Conservation (phyloP, 192 early-diverging fungal genomes). For the Dispira simplex region DNA sequence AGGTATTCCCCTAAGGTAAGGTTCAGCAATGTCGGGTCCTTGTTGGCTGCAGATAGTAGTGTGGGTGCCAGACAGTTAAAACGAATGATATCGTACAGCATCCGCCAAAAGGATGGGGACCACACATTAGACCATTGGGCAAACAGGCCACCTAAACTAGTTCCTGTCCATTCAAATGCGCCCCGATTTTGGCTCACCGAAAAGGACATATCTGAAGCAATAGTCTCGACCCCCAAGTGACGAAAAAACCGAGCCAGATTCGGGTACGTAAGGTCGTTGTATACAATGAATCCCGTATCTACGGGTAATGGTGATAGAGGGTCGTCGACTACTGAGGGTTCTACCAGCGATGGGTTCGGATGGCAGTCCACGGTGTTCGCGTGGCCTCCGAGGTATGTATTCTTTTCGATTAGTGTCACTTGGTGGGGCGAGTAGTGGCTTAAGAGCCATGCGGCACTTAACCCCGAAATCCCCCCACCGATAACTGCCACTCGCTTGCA, state of each 20-base stretch:
- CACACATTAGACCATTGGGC: constrained; percentile 32
- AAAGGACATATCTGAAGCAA: constrained; percentile 38
- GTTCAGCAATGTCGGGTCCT: constrained; percentile 8
- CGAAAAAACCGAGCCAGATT: constrained; percentile 36
- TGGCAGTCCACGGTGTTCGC: constrained; percentile 40
- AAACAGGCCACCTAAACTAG: constrained; percentile 34
- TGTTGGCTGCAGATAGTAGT: constrained; percentile 30
- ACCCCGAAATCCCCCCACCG: constrained; percentile 21
- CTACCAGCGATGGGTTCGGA: background rate
- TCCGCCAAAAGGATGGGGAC: constrained; percentile 28
- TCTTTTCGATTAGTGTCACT: constrained; percentile 33
- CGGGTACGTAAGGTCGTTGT: constrained; percentile 44
- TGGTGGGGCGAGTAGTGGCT: constrained; percentile 16
- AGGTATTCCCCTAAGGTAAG: constrained; percentile 40
- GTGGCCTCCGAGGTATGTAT: constrained; percentile 40
- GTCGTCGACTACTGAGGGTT: constrained; percentile 12
- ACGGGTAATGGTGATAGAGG: constrained; percentile 26
- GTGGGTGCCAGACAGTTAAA: constrained; percentile 36
- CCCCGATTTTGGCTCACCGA: constrained; percentile 40
- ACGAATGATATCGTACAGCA: constrained; percentile 32
- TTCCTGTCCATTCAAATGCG: constrained; percentile 46
- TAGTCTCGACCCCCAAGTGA: constrained; percentile 23
- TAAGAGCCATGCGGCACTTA: constrained; percentile 40
- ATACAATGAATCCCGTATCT: constrained; percentile 53
- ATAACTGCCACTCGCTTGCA: constrained; percentile 6